These are phyloP conservation scores for Fonsecaea multimorphosa DNA, from an alignment of 2,329 filamentous ascomycete species.

Conservation along the genomic window DNA sequence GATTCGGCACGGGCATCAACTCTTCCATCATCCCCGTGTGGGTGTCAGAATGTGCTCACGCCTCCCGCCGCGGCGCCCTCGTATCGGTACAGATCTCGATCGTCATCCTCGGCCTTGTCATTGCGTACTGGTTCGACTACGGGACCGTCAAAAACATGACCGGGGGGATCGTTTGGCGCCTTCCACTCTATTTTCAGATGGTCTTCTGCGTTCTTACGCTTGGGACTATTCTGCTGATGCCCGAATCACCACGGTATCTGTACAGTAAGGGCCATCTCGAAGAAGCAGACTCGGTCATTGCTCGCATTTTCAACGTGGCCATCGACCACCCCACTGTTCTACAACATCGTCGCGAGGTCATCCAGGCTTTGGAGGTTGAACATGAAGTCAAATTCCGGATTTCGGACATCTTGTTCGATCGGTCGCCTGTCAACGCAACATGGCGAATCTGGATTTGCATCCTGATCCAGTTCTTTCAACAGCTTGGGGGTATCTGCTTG, in stretches of 20 bases:
- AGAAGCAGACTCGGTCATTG: conserved; percentile 16
- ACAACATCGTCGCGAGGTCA: conserved; percentile 5
- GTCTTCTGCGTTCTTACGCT: conserved; percentile 50
- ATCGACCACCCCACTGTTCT: conserved; percentile 11
- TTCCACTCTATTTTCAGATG: conserved; percentile 56
- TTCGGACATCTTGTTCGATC: conserved; percentile 16
- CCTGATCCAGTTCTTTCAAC: conserved; percentile 25
- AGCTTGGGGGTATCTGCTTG: conserved; percentile 16
- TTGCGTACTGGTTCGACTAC: conserved; percentile 43
- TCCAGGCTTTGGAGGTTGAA: not conserved
- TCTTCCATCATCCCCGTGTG: conserved; percentile 32
- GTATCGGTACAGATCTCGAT: conserved; percentile 14
- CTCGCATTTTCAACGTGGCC: conserved; percentile 11
- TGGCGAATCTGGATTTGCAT: conserved; percentile 19
- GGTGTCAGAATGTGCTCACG: conserved; percentile 14
- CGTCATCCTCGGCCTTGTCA: conserved; percentile 36
- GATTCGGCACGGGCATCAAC: conserved; percentile 11
- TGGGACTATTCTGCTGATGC: conserved; percentile 45
- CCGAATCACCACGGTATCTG: conserved; percentile 44
- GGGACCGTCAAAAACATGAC: conserved; percentile 30
- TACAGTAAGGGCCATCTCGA: conserved; percentile 13
- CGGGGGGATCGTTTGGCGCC: conserved; percentile 44
- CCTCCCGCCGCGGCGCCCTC: conserved; percentile 19
- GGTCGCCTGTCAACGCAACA: conserved; percentile 14
- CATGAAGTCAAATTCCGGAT: not conserved